phyloP scores from a whole-genome alignment of 495 filamentous ascomycete genomes.

The Aspergillus cristatus region DNA sequence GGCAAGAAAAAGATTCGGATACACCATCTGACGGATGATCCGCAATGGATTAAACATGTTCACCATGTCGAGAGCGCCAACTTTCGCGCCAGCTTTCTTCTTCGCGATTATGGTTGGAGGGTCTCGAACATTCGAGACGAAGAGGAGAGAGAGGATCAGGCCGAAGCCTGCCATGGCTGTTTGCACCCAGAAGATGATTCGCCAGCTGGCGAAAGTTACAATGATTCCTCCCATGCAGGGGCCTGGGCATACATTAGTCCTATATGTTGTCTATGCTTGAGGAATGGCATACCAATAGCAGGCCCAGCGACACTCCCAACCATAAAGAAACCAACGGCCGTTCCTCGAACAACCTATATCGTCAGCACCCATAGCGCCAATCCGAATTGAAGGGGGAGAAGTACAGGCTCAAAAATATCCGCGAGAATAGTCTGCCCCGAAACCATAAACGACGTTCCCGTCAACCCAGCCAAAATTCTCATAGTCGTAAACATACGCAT shows the following conservation, averaged over 20 bases:
- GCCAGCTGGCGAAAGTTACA: constrained; percentile 47
- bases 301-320: constrained; percentile 46
- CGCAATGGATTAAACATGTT: constrained; percentile 31
- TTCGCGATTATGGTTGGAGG: too few species aligned
- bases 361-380: constrained; percentile 3
- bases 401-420: constrained; percentile 39
- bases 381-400: constrained; percentile 7
- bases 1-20: constrained; percentile 33
- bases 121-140: constrained; percentile 19
- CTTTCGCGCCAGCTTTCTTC: background rate
- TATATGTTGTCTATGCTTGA: background rate
- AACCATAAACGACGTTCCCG: constrained; percentile 39
- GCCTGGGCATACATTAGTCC: constrained; percentile 13
- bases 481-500: constrained; percentile 34
- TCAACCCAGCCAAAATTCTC: constrained; percentile 31
- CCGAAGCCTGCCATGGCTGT: constrained; percentile 39
- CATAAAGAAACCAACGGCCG: constrained; percentile 46
- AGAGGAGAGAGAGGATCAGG: constrained; percentile 26
- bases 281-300: constrained; percentile 42
- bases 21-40: constrained; percentile 25
- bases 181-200: constrained; percentile 52
- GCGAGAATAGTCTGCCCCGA: constrained; percentile 38
- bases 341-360: constrained; percentile 42
- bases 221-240: constrained; percentile 43
- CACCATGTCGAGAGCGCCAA: constrained; percentile 5